A percentile compares a stretch with the other conserved stretches of the same genome.
These are phyloP conservation scores for Allium cepa DNA, from an alignment of 106 monocot species.

Conservation along the genomic window DNA sequence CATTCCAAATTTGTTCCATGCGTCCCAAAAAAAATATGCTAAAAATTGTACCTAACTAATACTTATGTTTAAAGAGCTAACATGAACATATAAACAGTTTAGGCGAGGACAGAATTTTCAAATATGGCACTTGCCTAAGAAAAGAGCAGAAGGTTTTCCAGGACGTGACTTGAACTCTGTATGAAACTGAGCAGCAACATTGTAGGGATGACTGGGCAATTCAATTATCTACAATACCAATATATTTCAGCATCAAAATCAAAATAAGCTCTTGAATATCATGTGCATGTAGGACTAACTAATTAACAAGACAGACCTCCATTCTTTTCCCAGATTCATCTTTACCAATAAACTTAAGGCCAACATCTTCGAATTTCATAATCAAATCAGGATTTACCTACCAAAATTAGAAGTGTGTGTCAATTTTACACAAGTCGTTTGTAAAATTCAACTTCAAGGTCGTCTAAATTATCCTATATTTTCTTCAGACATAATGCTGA, in stretches of 20 bases:
- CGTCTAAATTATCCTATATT: no score
- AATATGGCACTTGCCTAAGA: conserved; percentile 28
- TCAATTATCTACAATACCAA: conserved; percentile 48
- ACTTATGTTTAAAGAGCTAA: background rate
- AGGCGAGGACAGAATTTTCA: no score
- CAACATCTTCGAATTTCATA: conserved; percentile 42
- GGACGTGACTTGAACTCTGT: conserved; percentile 84
- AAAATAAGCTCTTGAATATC: no score
- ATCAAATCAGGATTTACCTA: conserved; percentile 77
- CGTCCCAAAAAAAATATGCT: background rate
- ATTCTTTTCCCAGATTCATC: conserved; percentile 61
- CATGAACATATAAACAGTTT: background rate
- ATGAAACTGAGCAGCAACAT: conserved; percentile 68
- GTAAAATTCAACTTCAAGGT: no score
- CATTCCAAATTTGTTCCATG: no score
- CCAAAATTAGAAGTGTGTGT: background rate
- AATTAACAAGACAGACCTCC: conserved; percentile 34
- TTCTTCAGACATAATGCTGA: no score
- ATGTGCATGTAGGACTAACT: background rate
- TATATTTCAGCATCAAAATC: background rate
- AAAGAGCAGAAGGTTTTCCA: conserved; percentile 66
- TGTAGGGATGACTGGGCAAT: conserved; percentile 57
- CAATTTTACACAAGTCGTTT: no score
- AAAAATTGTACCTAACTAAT: background rate
- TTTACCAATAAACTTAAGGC: conserved; percentile 61